Conservation (phyloP, 2,329 filamentous ascomycete genomes). For the Colletotrichum sp. region DNA sequence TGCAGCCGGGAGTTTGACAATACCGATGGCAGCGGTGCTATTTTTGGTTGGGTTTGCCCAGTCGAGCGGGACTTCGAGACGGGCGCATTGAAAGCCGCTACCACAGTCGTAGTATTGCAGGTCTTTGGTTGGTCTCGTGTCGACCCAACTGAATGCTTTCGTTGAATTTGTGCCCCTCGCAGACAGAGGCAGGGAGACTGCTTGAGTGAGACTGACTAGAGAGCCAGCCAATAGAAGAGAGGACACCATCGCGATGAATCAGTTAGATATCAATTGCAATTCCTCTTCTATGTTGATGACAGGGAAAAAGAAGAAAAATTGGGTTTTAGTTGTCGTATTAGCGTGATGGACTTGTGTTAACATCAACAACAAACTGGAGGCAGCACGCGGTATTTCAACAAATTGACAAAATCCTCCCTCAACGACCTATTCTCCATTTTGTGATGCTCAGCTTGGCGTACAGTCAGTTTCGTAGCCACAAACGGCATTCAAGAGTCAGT, state of each 20-base stretch:
- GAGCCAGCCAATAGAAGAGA: background rate
- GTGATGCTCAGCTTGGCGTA: background rate
- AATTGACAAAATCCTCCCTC: background rate
- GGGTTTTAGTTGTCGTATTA: background rate
- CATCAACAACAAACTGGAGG: background rate
- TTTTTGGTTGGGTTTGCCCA: constrained; percentile 33
- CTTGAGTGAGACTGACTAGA: background rate
- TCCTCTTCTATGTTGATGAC: rapidly evolving
- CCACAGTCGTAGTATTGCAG: constrained; percentile 46
- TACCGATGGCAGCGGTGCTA: constrained; percentile 33
- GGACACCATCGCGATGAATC: background rate
- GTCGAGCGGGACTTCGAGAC: constrained; percentile 46
- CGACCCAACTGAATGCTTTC: constrained; percentile 36
- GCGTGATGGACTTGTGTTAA: too few species aligned
- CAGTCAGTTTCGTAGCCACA: background rate
- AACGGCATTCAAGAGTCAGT: background rate
- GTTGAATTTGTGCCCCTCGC: background rate
- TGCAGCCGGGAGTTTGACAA: constrained; percentile 34
- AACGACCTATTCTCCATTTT: background rate
- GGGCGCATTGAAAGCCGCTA: constrained; percentile 40
- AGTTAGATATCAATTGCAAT: too few species aligned
- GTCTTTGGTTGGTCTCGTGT: constrained; percentile 34
- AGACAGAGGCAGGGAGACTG: background rate
- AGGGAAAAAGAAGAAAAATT: background rate
- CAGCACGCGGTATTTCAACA: background rate